A percentile compares a stretch with the other conserved stretches of the same genome.
Evolutionary conservation across 345 rosid species (phyloP).

Genomic region (Arabidopsis arenosa): DNA sequence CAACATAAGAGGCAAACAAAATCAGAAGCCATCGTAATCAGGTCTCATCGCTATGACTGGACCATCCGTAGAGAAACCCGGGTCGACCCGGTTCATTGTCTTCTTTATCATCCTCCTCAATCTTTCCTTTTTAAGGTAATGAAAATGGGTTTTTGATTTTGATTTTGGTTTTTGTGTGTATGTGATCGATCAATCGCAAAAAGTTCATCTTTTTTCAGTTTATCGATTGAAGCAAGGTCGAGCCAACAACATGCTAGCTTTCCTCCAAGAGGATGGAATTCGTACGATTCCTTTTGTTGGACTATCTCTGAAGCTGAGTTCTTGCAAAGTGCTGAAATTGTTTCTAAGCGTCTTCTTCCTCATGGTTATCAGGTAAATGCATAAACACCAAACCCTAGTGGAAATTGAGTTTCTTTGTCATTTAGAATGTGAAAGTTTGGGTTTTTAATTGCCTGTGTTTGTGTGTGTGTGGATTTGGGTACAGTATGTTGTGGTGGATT

Average conservation of each 20-base stretch:
- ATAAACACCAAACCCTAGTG: constrained; percentile 8
- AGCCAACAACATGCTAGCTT: constrained; percentile 52
- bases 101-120: constrained; percentile 45
- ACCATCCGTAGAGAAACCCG: constrained; percentile 19
- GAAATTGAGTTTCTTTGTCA: constrained; percentile 5
- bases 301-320: constrained; percentile 84
- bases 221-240: constrained; percentile 16
- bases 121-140: constrained; percentile 47
- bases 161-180: not conserved
- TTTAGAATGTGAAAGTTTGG: constrained; percentile 6
- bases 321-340: constrained; percentile 64
- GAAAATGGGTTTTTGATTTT: constrained; percentile 6
- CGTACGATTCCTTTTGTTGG: constrained; percentile 96
- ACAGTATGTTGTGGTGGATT: constrained; percentile 95
- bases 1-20: constrained; percentile 21
- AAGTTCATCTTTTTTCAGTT: not conserved
- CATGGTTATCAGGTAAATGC: constrained; percentile 71
- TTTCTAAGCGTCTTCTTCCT: constrained; percentile 66
- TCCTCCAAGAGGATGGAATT: constrained; percentile 98
- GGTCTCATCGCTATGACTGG: constrained; percentile 28
- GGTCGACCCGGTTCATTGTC: constrained; percentile 35
- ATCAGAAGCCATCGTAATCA: not conserved
- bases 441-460: not conserved
- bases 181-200: not conserved
- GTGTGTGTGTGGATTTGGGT: constrained; percentile 15